Percentiles rank a stretch among this genome's conserved stretches.
These are phyloP conservation scores for Coffea eugenioides DNA, from an alignment of 257 asterid species.

Conservation along the genomic window DNA sequence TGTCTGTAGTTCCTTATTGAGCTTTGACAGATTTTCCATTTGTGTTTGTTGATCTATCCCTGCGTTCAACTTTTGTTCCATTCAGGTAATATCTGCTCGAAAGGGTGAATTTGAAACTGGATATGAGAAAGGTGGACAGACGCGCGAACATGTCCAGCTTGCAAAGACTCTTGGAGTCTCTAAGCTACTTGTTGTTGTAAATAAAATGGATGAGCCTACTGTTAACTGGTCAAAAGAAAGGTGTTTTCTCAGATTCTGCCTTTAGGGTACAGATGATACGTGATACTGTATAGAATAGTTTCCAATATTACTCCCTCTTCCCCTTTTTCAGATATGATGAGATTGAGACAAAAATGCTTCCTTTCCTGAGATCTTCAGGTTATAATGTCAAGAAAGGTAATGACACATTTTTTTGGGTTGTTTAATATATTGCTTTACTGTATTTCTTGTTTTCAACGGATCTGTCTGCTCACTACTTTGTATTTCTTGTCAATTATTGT, in stretches of 20 bases:
- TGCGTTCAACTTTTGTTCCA: neutral
- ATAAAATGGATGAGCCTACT: conserved; percentile 99
- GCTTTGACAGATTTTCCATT: conserved; percentile 3
- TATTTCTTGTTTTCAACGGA: neutral
- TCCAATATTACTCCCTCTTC: conserved; percentile 12
- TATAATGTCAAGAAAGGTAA: conserved; percentile 96
- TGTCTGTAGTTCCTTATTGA: neutral
- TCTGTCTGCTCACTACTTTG: neutral
- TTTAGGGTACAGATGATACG: neutral
- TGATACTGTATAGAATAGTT: neutral
- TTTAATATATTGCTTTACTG: neutral
- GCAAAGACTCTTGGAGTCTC: conserved; percentile 95
- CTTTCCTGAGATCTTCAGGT: conserved; percentile 75
- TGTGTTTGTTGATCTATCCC: neutral
- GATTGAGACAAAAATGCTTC: conserved; percentile 74
- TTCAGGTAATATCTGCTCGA: conserved; percentile 90
- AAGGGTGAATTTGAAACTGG: conserved; percentile 98
- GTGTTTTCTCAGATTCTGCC: conserved; percentile 34
- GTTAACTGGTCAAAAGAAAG: conserved; percentile 96
- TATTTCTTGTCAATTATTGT: neutral
- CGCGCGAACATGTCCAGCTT: conserved; percentile 96
- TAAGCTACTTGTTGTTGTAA: conserved; percentile 86
- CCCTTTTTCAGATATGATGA: conserved; percentile 76
- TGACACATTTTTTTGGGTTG: neutral
- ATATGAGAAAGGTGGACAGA: conserved; percentile 98